Conservation (phyloP, 139 green algal genomes). For the Picochlorum sp. region DNA sequence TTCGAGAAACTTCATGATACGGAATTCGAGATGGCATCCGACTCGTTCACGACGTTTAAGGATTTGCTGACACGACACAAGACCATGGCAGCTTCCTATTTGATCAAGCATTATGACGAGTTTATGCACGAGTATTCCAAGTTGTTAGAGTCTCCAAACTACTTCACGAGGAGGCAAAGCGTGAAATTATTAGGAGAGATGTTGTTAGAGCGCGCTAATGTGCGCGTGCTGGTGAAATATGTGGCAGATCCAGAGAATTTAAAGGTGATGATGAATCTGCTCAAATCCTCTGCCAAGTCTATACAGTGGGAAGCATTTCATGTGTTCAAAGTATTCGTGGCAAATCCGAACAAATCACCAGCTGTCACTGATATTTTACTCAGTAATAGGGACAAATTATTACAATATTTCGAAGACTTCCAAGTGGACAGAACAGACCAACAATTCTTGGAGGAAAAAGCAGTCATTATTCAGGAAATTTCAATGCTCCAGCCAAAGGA, state of each 20-base stretch:
- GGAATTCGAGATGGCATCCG: slow-evolving; percentile 88
- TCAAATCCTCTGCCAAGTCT: slow-evolving; percentile 73
- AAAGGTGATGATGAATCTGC: slow-evolving; percentile 87
- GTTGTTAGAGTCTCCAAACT: slow-evolving; percentile 79
- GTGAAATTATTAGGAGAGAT: slow-evolving; percentile 90
- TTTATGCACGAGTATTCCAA: slow-evolving; percentile 73
- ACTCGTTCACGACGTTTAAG: slow-evolving; percentile 89
- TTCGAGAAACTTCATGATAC: slow-evolving; percentile 73
- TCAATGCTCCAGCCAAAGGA: slow-evolving; percentile 23
- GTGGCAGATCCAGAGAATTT: slow-evolving; percentile 80
- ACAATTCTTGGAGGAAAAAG: slow-evolving; percentile 87
- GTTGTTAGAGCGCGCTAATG: slow-evolving; percentile 76
- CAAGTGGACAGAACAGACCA: slow-evolving; percentile 71
- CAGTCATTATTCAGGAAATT: slow-evolving; percentile 78
- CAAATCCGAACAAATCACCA: slow-evolving; percentile 85
- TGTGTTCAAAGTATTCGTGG: slow-evolving; percentile 98
- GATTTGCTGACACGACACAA: slow-evolving; percentile 84
- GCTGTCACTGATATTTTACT: slow-evolving; percentile 73
- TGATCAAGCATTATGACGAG: slow-evolving; percentile 46
- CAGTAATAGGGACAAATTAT: slow-evolving; percentile 84
- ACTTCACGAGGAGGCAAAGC: slow-evolving; percentile 82
- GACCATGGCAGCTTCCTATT: slow-evolving; percentile 53
- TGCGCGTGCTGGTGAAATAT: slow-evolving; percentile 83
- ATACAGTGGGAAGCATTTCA: slow-evolving; percentile 98
- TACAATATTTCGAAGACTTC: slow-evolving; percentile 86